Base-by-base conservation (phyloP, 2,329 filamentous ascomycete species). In the Ambrosiella cleistominuta region DNA sequence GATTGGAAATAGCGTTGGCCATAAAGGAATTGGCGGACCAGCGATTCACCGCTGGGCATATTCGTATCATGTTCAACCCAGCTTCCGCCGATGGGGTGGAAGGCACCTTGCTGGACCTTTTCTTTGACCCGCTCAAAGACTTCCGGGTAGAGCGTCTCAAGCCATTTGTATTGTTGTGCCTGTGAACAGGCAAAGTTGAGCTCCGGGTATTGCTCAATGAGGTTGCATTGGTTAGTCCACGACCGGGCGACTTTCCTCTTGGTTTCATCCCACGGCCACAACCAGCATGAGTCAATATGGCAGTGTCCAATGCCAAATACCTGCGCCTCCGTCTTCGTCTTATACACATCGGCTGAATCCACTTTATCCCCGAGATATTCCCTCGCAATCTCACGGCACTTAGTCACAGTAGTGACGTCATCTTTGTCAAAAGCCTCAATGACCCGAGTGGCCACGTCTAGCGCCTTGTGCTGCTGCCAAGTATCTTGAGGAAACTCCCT, bases 31-130 rank as follows among this genome's bases (percentile, higher is more conserved):
- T 98, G 93, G 47, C 93, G 82, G 52, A 93, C 85, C 42, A 98
- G 78, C 1, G 91, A 95, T 71, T 98, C 93, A 53, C 93, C 93
- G 65, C 89, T 91, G 0, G 93, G 93, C 77, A 98, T 79, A 67
- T 98, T 98, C 62, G 93, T 98, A 68, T 98, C 93, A 67, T 98
- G 93, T 68, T 98, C 93, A 13, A 98, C 91, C 93, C 93, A 98
- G 71, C 89, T 96, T 57, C 93, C 93, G 62, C 93, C 93, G 64
- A 98, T 91, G 12, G 90, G 90, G 64, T 96, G 88, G 70, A 98
- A 98, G 61, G 80, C 85, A 19, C 90, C 91, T 65, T 90, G 82
- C 70, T 88, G 88, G 61, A 97, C 85, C 76, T 95, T 95, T 58
- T 78, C 74, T 74, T 94, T 95, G 63, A 98, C 91, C 13, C 91